Conservation (phyloP, 1,284 basidiomycete genomes). For the Ceratobasidium papillatum region DNA sequence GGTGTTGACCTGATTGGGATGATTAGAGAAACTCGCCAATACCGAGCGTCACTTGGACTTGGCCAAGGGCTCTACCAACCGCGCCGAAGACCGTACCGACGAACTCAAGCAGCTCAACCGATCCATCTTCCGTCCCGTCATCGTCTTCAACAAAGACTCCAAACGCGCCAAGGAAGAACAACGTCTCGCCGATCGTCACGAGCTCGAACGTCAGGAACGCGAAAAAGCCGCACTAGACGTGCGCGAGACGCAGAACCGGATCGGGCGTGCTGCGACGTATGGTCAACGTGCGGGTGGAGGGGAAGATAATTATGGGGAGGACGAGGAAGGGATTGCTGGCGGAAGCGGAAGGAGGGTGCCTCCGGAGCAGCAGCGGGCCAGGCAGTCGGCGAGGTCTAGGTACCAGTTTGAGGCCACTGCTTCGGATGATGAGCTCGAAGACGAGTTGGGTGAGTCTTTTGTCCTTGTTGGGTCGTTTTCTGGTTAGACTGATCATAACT, state of each 20-base stretch:
- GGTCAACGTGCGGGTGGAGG: slow-evolving; percentile 52
- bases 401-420: slow-evolving; percentile 96
- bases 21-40: slow-evolving; percentile 87
- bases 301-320: slow-evolving; percentile 49
- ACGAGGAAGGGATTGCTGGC: slow-evolving; percentile 57
- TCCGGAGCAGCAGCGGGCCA: slow-evolving; percentile 58
- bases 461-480: background rate
- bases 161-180: slow-evolving; percentile 92
- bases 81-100: slow-evolving; percentile 92
- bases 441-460: slow-evolving; percentile 59
- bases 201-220: slow-evolving; percentile 87
- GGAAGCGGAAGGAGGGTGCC: slow-evolving; percentile 58
- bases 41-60: slow-evolving; percentile 97
- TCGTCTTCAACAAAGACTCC: slow-evolving; percentile 89
- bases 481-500: slow-evolving; percentile 74
- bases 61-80: slow-evolving; percentile 86
- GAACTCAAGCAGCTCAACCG: slow-evolving; percentile 94
- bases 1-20: background rate
- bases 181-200: slow-evolving; percentile 87
- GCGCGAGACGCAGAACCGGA: slow-evolving; percentile 84
- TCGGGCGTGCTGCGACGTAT: slow-evolving; percentile 78
- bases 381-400: slow-evolving; percentile 78
- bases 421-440: slow-evolving; percentile 89
- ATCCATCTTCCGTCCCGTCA: slow-evolving; percentile 93
- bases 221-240: slow-evolving; percentile 88